Evolutionary conservation across 73 alveolate species (phyloP), one percentile per base, ranked within the genome.

Genomic region (Paramecium pentaurelia): DNA sequence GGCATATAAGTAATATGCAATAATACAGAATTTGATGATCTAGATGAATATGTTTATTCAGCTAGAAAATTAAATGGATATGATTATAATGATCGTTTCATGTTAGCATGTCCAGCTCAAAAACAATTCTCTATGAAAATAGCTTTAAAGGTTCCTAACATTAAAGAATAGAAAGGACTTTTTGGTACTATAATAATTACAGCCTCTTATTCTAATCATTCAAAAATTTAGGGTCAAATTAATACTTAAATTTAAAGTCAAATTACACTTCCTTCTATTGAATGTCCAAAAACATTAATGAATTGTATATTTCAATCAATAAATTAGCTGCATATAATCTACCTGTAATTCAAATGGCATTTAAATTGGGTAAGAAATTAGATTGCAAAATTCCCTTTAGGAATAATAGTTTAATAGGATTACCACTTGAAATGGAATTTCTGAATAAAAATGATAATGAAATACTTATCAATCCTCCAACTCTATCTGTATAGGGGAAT

Each of bases 111-210:
- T 73, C 86, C 94, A 8, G 71, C 71, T 1, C 49, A 89, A 51
- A 58, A 64, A 32, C n/a, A 83, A 22, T 71, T 89, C 54, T 40
- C 54, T 22, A 47, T 89, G 77, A 77, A 89, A 14, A 40, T 40
- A 2, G 94, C 94, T 16, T 34, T 89, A n/a, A 89, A 89, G 44
- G 94, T 89, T 16, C 94, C 94, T 10, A 89, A 89, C 44, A 64
- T 71, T 3, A 71, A 71, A 34, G 59, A 89, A 71, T 60, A 45
- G 40, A 71, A 71, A 47, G 44, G 71, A 44, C 77, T 89, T 7
- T 40, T 36, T 34, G 94, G 94, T 8, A 58, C 94, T 2, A 30
- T 88, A 18, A 60, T 80, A 10, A 80, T 89, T 73, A 36, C 37
- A 18, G 58, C 94, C 6, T 77, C 40, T 6, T 47, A 71, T 42